A percentile compares a stretch with the other conserved stretches of the same genome.
Conservation (phyloP, 192 early-diverging fungal genomes). For the Glomus cerebriforme region DNA sequence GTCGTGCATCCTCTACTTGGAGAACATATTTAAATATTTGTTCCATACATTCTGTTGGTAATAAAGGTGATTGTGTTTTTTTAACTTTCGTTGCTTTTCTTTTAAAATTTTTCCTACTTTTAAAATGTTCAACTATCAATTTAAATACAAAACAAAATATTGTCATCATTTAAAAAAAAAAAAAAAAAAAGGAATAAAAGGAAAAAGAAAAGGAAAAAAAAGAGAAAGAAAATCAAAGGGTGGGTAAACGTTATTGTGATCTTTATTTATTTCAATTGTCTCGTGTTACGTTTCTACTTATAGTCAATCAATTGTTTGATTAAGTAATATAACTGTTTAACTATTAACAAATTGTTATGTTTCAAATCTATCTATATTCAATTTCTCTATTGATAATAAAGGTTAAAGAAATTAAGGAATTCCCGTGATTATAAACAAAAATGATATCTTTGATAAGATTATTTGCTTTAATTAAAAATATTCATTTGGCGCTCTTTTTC, state of each 20-base stretch:
- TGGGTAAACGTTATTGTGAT: neutral
- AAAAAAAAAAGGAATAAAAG: too few relatives aligned
- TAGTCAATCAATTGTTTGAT: neutral
- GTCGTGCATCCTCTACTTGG: neutral
- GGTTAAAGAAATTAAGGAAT: too few relatives aligned
- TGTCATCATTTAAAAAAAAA: neutral
- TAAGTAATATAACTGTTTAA: neutral
- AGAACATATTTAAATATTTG: neutral
- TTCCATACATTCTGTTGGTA: neutral
- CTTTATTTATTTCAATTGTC: neutral
- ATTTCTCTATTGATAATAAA: too few relatives aligned
- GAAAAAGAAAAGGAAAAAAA: too few relatives aligned
- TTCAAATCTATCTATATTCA: neutral
- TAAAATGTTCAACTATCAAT: neutral
- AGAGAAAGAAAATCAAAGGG: too few relatives aligned
- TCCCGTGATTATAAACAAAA: too few relatives aligned
- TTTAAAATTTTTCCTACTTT: neutral
- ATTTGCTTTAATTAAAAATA: too few relatives aligned
- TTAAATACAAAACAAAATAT: neutral
- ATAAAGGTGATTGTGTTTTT: neutral
- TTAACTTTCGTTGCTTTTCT: neutral
- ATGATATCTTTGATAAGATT: too few relatives aligned
- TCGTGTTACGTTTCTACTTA: neutral
- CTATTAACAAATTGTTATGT: neutral
- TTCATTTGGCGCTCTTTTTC: neutral